These are phyloP conservation scores for Boletus albobrunnescens DNA, from an alignment of 1,284 basidiomycete genomes.

Conservation along the genomic window DNA sequence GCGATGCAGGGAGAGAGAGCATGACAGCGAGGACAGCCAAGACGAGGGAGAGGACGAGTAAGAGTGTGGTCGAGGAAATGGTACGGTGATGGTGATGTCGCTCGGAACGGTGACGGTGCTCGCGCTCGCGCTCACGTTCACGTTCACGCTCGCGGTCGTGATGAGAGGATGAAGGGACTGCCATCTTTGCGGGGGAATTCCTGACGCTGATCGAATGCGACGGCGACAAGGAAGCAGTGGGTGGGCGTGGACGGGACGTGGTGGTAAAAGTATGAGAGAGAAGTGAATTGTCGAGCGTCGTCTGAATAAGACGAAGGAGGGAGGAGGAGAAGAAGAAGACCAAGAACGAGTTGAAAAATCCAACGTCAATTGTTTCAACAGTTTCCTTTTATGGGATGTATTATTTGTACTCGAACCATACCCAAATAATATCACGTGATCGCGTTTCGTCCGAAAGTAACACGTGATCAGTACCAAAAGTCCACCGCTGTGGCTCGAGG, in stretches of 20 bases:
- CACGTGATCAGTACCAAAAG: conserved; percentile 18
- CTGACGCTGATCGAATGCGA: conserved; percentile 55
- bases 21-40: conserved; percentile 79
- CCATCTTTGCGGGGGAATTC: conserved; percentile 62
- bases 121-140: conserved; percentile 51
- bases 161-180: conserved; percentile 78
- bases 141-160: conserved; percentile 60
- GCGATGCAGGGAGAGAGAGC: conserved; percentile 68
- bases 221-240: conserved; percentile 69
- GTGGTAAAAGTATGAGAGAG: conserved; percentile 58
- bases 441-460: conserved; percentile 25
- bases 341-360: conserved; percentile 30
- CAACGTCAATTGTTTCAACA: conserved; percentile 28
- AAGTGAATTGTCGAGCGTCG: conserved; percentile 8
- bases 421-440: conserved; percentile 34
- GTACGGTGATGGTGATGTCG: conserved; percentile 74
- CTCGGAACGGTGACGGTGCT: conserved; percentile 49
- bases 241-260: conserved; percentile 53
- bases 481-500: conserved; percentile 31
- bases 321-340: conserved; percentile 7
- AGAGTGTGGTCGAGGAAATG: conserved; percentile 81
- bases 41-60: conserved; percentile 77
- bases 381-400: conserved; percentile 22
- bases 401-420: conserved; percentile 31
- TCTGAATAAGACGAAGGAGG: conserved; percentile 19